Evolutionary conservation across 140 eudicot species (phyloP).

Genomic region (Cichorium intybus): DNA sequence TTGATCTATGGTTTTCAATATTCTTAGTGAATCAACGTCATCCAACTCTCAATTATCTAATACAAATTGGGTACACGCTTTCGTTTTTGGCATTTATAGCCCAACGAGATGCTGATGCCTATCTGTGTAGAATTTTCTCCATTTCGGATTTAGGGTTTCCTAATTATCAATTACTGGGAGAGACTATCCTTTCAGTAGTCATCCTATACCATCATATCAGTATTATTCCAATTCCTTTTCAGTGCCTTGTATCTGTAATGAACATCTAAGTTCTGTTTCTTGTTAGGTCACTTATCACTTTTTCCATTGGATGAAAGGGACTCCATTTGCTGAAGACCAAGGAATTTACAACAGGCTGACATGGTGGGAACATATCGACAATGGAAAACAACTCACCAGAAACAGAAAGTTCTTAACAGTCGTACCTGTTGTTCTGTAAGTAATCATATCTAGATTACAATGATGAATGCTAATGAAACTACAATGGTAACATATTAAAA

Average conservation of each 20-base stretch:
- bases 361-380: neutral
- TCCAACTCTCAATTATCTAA: neutral
- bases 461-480: neutral
- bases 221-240: neutral
- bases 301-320: slow-evolving; percentile 86
- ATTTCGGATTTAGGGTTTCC: neutral
- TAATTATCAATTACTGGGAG: neutral
- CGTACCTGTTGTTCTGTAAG: neutral
- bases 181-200: neutral
- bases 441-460: neutral
- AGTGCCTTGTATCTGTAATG: neutral
- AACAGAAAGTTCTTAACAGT: neutral
- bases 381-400: neutral
- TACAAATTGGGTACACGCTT: neutral
- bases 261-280: neutral
- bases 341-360: slow-evolving; percentile 63
- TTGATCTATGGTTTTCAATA: neutral
- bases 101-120: neutral
- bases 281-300: slow-evolving; percentile 59
- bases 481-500: too few species aligned
- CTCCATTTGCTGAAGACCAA: slow-evolving; percentile 77
- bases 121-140: neutral
- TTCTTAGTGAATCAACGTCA: neutral
- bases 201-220: neutral
- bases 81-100: too few species aligned